These are phyloP conservation scores for Aspergillus olivimuriae DNA, from an alignment of 495 filamentous ascomycete genomes.

Conservation along the genomic window DNA sequence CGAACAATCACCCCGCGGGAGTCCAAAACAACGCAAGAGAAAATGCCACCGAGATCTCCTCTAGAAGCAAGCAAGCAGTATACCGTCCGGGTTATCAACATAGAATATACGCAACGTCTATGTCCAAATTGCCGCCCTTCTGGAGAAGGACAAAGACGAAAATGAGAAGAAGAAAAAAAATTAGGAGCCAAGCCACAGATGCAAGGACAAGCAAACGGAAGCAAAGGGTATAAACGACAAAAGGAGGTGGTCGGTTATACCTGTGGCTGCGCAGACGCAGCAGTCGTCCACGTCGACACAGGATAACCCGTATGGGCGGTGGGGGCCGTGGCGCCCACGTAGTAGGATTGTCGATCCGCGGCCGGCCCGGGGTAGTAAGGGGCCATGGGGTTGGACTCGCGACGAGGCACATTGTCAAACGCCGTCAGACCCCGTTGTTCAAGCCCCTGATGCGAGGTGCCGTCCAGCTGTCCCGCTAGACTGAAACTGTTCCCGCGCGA, in stretches of 20 bases:
- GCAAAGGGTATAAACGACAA: conserved; percentile 1
- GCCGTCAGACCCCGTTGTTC: conserved; percentile 29
- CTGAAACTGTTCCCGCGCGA: conserved; percentile 36
- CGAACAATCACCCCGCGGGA: conserved; percentile 3
- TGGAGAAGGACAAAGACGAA: conserved; percentile 10
- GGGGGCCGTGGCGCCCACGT: conserved; percentile 23
- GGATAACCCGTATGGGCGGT: conserved; percentile 32
- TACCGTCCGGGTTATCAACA: conserved; percentile 18
- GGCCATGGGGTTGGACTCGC: conserved; percentile 34
- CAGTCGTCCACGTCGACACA: conserved; percentile 36
- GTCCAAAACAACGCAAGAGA: conserved; percentile 6
- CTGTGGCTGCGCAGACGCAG: conserved; percentile 38
- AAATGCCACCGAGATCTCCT: conserved; percentile 18
- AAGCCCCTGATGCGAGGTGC: conserved; percentile 17
- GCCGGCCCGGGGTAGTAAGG: conserved; percentile 29
- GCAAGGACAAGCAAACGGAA: conserved; percentile 6
- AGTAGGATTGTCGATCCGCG: conserved; percentile 34
- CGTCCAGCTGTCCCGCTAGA: conserved; percentile 31
- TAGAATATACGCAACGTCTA: conserved; percentile 20
- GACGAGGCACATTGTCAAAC: conserved; percentile 34
- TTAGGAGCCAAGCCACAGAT: conserved; percentile 1
- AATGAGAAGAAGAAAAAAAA: conserved; percentile 3
- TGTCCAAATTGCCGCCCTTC: conserved; percentile 21
- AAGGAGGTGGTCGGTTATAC: conserved; percentile 23
- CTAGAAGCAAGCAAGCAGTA: conserved; percentile 17